Evolutionary conservation across 2,329 filamentous ascomycete species (phyloP), one percentile per base, ranked within the genome.

Genomic region (Tolypocladium album): DNA sequence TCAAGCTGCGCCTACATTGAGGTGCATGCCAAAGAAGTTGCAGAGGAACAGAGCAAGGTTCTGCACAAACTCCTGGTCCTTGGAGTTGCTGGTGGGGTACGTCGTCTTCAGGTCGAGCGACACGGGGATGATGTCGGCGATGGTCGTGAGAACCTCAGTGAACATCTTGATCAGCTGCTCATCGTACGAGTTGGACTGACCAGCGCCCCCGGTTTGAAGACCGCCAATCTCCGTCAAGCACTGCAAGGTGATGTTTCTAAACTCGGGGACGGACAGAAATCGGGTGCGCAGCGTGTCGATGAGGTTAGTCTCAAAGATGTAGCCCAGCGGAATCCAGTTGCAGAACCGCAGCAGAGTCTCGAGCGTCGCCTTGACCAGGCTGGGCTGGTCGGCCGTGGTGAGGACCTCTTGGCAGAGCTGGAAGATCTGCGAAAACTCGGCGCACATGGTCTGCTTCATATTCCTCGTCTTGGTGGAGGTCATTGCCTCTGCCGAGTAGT

Each of bases 101-200:
- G 92, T 96, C 63, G 85, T 82, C 79, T 96, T 96, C 60, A 99
- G 82, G 70, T 97, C 92, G 64, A 97, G 82, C 8, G 89, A 85
- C 50, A 97, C 79, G 4, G 95, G 94, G 58, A 99, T 96, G 67
- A 96, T 96, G 69, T 88, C 90, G 24, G 93, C 88, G 68, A 99
- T 95, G 40, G 90, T 92, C 13, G 90, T 95, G 66, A 99, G 78
- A 27, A 94, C 94, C 72, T 97, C 93, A 52, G 94, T 97, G 76
- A 99, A 99, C 94, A 99, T 97, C 72, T 93, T 88, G 58, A 97
- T 88, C 55, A 99, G 83, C 77, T 96, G 93, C 73, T 99, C 94
- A 68, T 97, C 91, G 71, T 97, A 99, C 36, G 88, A 86, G 69
- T 86, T 82, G 20, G 82, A 76, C 66, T 85, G 82, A 72, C 76